Evolutionary conservation across 495 filamentous ascomycete genomes (phyloP), one percentile per base, ranked within the genome.

Genomic region (Durotheca rogersii): DNA sequence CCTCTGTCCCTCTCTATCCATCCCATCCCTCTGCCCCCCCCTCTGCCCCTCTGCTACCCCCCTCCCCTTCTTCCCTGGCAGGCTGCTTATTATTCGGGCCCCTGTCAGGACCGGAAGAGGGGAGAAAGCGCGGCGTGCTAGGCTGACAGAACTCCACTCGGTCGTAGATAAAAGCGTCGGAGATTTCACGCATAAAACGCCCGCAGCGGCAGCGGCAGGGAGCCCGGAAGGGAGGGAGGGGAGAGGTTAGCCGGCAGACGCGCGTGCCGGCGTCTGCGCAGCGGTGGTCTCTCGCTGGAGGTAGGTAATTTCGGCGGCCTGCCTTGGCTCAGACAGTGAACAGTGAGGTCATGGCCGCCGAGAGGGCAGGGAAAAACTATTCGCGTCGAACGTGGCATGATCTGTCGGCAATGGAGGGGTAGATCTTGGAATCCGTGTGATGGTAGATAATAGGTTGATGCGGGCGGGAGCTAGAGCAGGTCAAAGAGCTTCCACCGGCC

Each of bases 361-460:
- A 9, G 34, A 19, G 29, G 33, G 18, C 23, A 19, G 29, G 23
- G n/a, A n/a, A n/a, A 34, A 27, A 25, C 17, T 32, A 25, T 41
- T 37, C 35, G 34, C 44, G 53, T 59, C 46, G 49, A 41, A 59
- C 56, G 56, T 59, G 43, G 56, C 41, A 59, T 59, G 56, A 59
- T 59, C 48, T 59, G 35, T 59, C 50, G 41, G 49, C 41, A 53
- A 59, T 53, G 56, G 56, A 59, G 56, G 56, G 56, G 56, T 59
- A 59, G 56, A 59, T 59, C 56, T 59, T 59, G 50, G 56, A 50
- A 59, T 21, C 50, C 50, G 46, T 43, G 49, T 48, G 41, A 41
- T 27, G 48, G 18, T 43, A 23, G 45, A 59, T 49, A 41, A 23
- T 39, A 42, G 20, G 27, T 46, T 17, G 45, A 50, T 30, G 45